Evolutionary conservation across 352 stramenopile species (phyloP).

Genomic region (Phytophthora lateralis): DNA sequence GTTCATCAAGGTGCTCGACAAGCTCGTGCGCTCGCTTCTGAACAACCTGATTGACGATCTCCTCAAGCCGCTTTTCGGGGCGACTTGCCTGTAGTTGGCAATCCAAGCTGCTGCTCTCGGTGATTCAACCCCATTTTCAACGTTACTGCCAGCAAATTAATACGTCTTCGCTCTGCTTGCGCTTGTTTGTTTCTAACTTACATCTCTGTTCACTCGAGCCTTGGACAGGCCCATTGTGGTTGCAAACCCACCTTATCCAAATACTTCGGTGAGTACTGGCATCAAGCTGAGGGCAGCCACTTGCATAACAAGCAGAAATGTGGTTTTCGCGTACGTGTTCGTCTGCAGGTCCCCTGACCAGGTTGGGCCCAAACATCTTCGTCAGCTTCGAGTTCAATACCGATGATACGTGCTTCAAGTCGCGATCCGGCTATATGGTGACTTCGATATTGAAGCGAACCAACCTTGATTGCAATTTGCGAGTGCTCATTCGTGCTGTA

Average conservation of each 20-base stretch:
- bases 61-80: slow-evolving; percentile 50
- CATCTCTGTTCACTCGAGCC: neutral
- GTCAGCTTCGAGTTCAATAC: slow-evolving; percentile 13
- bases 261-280: too few relatives aligned
- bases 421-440: slow-evolving; percentile 9
- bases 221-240: neutral
- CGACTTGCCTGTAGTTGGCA: slow-evolving; percentile 37
- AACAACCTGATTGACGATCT: slow-evolving; percentile 54
- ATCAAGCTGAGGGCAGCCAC: neutral
- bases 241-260: neutral
- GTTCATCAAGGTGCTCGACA: slow-evolving; percentile 46
- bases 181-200: neutral
- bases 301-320: neutral
- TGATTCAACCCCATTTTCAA: neutral
- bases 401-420: slow-evolving; percentile 11
- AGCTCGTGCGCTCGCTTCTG: slow-evolving; percentile 49
- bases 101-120: neutral
- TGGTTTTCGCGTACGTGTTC: neutral
- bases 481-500: neutral
- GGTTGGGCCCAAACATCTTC: slow-evolving; percentile 10
- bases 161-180: neutral
- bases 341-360: neutral
- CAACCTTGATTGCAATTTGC: neutral
- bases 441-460: slow-evolving; percentile 14
- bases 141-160: neutral